Conservation (phyloP, 1,284 basidiomycete genomes). For the Puccinia triticina region DNA sequence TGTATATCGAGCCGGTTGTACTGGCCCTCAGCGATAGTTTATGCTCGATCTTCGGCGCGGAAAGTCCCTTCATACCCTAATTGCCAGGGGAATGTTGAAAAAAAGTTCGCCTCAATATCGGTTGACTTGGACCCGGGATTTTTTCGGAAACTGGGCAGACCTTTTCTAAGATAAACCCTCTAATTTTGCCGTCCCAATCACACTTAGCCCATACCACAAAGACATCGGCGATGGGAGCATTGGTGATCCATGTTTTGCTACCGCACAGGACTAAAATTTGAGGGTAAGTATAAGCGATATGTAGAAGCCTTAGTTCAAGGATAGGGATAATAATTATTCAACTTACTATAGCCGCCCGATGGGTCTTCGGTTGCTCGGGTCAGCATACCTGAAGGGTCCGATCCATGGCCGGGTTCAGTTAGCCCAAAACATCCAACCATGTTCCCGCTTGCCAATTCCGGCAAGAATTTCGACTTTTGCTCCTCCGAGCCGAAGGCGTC, state of each 20-base stretch:
- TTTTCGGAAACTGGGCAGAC: slow-evolving; percentile 60
- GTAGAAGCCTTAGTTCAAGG: slow-evolving; percentile 66
- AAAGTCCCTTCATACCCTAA: slow-evolving; percentile 76
- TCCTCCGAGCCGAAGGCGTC: slow-evolving; percentile 83
- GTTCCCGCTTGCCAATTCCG: slow-evolving; percentile 81
- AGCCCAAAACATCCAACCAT: slow-evolving; percentile 90
- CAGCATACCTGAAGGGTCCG: slow-evolving; percentile 90
- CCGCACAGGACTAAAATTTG: slow-evolving; percentile 38
- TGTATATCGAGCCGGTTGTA: slow-evolving; percentile 86
- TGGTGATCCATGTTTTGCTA: slow-evolving; percentile 76
- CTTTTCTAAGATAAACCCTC: slow-evolving; percentile 91
- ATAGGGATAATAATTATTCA: slow-evolving; percentile 62
- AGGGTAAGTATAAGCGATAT: slow-evolving; percentile 7
- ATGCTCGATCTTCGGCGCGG: slow-evolving; percentile 85
- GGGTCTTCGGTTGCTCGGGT: slow-evolving; percentile 78
- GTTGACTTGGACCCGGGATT: neutral
- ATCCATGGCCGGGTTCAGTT: slow-evolving; percentile 95
- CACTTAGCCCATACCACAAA: slow-evolving; percentile 94
- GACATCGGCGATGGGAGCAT: slow-evolving; percentile 66
- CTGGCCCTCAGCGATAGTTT: slow-evolving; percentile 88
- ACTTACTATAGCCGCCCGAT: slow-evolving; percentile 85
- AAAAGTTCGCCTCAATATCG: neutral
- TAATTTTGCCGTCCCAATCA: slow-evolving; percentile 87
- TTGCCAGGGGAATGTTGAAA: neutral
- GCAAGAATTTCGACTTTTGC: slow-evolving; percentile 89